A percentile compares a stretch with the other conserved stretches of the same genome.
These are phyloP conservation scores for Kodamaea sp. DNA, from an alignment of 1,139 yeast genomes.

Conservation along the genomic window DNA sequence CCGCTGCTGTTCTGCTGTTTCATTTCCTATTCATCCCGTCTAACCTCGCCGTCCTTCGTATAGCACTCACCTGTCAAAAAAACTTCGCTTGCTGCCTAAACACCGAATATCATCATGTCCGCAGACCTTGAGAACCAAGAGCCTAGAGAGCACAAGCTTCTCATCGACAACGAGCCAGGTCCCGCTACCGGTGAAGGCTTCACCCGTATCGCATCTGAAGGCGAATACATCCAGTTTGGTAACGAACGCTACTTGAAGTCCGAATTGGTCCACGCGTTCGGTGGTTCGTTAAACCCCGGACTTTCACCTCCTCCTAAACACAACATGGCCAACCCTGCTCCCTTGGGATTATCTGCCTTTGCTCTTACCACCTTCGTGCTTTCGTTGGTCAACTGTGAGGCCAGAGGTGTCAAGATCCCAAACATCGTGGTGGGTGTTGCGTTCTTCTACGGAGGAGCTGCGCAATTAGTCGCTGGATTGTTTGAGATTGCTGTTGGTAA, in stretches of 20 bases:
- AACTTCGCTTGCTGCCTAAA: neutral
- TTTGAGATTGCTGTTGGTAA: slow-evolving; percentile 76
- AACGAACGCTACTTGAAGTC: slow-evolving; percentile 57
- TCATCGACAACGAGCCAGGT: slow-evolving; percentile 2
- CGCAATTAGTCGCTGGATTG: slow-evolving; percentile 74
- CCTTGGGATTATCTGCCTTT: slow-evolving; percentile 80
- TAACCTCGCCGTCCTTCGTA: too few relatives aligned
- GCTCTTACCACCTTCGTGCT: slow-evolving; percentile 84
- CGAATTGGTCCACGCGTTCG: slow-evolving; percentile 68
- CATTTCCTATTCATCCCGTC: neutral
- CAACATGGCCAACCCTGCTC: slow-evolving; percentile 85
- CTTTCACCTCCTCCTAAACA: slow-evolving; percentile 62
- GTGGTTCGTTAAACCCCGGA: slow-evolving; percentile 73
- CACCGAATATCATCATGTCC: slow-evolving; percentile 5
- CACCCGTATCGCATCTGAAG: slow-evolving; percentile 27
- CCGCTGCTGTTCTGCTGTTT: neutral
- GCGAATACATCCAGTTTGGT: slow-evolving; percentile 72
- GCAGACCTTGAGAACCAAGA: slow-evolving; percentile 10
- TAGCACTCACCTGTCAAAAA: neutral
- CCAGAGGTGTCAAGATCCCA: slow-evolving; percentile 57
- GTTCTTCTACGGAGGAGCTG: slow-evolving; percentile 81
- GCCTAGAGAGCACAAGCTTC: slow-evolving; percentile 5
- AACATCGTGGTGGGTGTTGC: slow-evolving; percentile 72
- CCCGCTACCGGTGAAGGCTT: slow-evolving; percentile 5
- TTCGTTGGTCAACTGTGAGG: slow-evolving; percentile 54